phyloP scores from a whole-genome alignment of 345 rosid species.

The Ceriops zippeliana region DNA sequence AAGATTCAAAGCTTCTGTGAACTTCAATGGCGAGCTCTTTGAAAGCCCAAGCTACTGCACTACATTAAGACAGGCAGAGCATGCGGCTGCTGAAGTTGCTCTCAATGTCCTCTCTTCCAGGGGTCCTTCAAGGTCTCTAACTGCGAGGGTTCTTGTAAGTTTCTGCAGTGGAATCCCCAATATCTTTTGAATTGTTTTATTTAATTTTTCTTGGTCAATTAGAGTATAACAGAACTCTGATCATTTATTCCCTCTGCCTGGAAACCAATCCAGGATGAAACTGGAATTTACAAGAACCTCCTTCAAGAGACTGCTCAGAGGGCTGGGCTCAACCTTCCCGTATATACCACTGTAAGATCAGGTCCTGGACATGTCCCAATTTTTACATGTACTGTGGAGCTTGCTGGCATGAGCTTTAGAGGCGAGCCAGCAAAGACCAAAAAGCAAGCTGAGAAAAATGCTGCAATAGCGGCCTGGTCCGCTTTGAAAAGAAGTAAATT shows the following conservation, averaged over 20 bases:
- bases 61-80: constrained; percentile 71
- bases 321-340: constrained; percentile 67
- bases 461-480: constrained; percentile 75
- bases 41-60: constrained; percentile 52
- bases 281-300: constrained; percentile 71
- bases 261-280: constrained; percentile 54
- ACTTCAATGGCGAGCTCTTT: constrained; percentile 71
- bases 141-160: constrained; percentile 70
- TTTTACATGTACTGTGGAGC: constrained; percentile 57
- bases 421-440: constrained; percentile 70
- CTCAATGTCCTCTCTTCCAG: constrained; percentile 50
- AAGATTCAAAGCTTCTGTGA: constrained; percentile 72
- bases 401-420: constrained; percentile 62
- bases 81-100: constrained; percentile 73
- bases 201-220: no score
- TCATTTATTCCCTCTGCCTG: not conserved
- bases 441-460: constrained; percentile 84
- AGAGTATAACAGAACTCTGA: no score
- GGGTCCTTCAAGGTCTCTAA: constrained; percentile 64
- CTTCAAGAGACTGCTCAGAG: constrained; percentile 77
- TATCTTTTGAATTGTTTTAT: no score
- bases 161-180: no score
- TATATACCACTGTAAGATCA: constrained; percentile 63
- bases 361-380: constrained; percentile 68
- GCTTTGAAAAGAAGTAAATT: constrained; percentile 51